Conservation (phyloP, 495 filamentous ascomycete species). For the Trichoderma erinaceum region DNA sequence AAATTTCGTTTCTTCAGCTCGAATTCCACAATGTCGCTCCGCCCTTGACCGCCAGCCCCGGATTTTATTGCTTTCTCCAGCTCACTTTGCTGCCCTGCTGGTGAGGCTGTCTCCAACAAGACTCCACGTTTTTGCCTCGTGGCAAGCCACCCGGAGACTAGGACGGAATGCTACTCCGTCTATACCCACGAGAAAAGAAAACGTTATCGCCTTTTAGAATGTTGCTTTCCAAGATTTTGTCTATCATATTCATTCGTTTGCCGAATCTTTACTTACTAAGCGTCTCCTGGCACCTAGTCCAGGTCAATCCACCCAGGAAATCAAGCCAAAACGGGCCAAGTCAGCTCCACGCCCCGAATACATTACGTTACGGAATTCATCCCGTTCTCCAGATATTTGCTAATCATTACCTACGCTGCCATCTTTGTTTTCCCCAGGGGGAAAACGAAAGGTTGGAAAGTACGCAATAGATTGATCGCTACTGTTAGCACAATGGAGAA, state of each 20-base stretch:
- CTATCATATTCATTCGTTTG: background rate
- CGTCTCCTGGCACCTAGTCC: background rate
- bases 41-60: background rate
- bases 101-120: background rate
- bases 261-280: background rate
- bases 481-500: background rate
- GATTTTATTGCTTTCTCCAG: background rate
- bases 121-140: background rate
- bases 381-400: background rate
- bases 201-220: background rate
- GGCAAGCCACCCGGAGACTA: slow-evolving; percentile 8
- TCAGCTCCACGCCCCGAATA: slow-evolving; percentile 2
- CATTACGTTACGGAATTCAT: slow-evolving; percentile 5
- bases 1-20: background rate
- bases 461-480: background rate
- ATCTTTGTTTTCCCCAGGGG: background rate
- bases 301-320: background rate
- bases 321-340: background rate
- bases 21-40: background rate
- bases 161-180: background rate
- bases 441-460: background rate
- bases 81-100: background rate
- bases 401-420: slow-evolving; percentile 9
- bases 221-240: background rate
- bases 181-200: background rate